A percentile compares a stretch with the other conserved stretches of the same genome.
These are phyloP conservation scores for Tephrocybe rancida DNA, from an alignment of 768 basidiomycete species.

Conservation along the genomic window DNA sequence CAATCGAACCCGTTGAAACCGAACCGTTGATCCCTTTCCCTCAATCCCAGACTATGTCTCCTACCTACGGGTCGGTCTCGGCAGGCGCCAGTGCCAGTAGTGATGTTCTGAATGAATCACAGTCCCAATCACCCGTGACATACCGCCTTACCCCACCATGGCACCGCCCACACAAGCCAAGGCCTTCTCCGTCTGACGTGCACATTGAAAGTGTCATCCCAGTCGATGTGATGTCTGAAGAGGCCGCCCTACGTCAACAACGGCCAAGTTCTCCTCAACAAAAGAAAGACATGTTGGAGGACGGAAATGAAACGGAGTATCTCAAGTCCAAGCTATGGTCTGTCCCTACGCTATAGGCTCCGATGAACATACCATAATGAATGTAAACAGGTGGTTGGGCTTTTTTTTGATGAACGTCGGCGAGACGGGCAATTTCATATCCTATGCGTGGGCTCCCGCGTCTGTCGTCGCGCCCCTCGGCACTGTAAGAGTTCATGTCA, in stretches of 20 bases:
- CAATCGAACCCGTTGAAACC: conserved; percentile 2
- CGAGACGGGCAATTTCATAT: conserved; percentile 88
- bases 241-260: conserved; percentile 28
- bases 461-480: conserved; percentile 95
- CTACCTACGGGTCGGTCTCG: conserved; percentile 16
- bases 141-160: conserved; percentile 38
- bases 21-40: conserved; percentile 17
- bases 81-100: not conserved
- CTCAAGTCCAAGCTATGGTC: conserved; percentile 86
- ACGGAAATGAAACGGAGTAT: conserved; percentile 70
- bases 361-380: not conserved
- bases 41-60: conserved; percentile 3
- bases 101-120: not conserved
- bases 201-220: conserved; percentile 28
- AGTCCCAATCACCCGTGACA: conserved; percentile 18
- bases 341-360: conserved; percentile 18
- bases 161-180: conserved; percentile 22
- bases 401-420: conserved; percentile 90
- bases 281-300: conserved; percentile 27
- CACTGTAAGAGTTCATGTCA: conserved; percentile 58
- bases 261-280: conserved; percentile 10
- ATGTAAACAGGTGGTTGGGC: conserved; percentile 76
- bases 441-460: conserved; percentile 88
- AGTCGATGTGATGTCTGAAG: conserved; percentile 44
- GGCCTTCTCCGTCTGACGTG: not conserved